phyloP scores from a whole-genome alignment of 2,329 filamentous ascomycete species.

The Fusarium equiseti region DNA sequence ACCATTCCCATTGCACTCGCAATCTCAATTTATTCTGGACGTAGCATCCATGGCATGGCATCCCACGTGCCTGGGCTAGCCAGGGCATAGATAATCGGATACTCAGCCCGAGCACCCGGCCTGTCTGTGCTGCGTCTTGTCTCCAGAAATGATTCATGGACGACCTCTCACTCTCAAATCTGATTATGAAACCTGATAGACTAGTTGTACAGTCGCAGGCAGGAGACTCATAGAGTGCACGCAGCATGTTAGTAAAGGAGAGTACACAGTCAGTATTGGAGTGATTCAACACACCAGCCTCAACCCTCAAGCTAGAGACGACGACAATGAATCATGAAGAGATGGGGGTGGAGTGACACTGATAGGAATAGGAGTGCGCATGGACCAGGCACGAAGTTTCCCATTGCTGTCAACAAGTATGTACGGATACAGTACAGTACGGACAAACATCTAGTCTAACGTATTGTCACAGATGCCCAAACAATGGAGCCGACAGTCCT shows the following conservation, averaged over 20 bases:
- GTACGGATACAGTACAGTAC: background rate
- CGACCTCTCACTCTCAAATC: conserved; percentile 10
- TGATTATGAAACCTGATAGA: background rate
- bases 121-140: conserved; percentile 24
- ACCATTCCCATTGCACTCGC: background rate
- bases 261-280: background rate
- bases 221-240: background rate
- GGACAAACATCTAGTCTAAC: background rate
- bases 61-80: conserved; percentile 9
- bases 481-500: background rate
- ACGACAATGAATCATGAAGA: conserved; percentile 20
- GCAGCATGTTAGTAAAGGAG: background rate
- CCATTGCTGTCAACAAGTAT: conserved; percentile 6
- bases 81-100: conserved; percentile 21
- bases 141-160: conserved; percentile 16
- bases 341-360: conserved; percentile 16
- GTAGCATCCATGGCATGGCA: background rate
- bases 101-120: conserved; percentile 24
- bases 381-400: conserved; percentile 24
- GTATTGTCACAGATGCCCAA: background rate
- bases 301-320: conserved; percentile 2
- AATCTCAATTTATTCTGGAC: too few relatives aligned
- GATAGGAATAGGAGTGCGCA: conserved; percentile 19
- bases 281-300: conserved; percentile 11
- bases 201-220: background rate